Conservation (phyloP, 2,329 filamentous ascomycete species). For the Aaosphaeria pasadenensis region DNA sequence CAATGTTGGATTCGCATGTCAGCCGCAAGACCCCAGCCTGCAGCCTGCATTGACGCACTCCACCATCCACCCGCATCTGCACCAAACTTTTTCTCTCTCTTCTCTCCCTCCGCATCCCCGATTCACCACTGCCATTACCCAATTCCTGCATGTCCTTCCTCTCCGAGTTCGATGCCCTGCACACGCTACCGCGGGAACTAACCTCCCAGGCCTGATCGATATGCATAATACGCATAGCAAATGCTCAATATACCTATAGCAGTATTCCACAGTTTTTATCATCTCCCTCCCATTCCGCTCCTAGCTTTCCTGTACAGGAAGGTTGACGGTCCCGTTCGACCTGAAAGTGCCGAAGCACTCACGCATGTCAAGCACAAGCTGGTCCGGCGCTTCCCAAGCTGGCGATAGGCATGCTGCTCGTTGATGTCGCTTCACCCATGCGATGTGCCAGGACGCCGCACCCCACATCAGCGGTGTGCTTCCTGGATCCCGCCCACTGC, state of each 20-base stretch:
- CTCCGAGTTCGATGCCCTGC: too few species aligned
- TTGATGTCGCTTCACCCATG: constrained; percentile 37
- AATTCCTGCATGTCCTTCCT: too few species aligned
- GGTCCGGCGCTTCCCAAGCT: constrained; percentile 40
- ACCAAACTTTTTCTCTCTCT: too few species aligned
- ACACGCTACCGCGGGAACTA: too few species aligned
- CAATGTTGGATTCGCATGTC: background rate
- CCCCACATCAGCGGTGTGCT: constrained; percentile 37
- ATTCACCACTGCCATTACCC: too few species aligned
- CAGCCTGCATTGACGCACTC: constrained; percentile 3
- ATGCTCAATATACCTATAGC: constrained; percentile 29
- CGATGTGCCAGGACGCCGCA: constrained; percentile 34
- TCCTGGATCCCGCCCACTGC: constrained; percentile 1
- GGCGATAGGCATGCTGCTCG: constrained; percentile 27
- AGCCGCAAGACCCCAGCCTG: constrained; percentile 4
- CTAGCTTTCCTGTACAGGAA: constrained; percentile 19
- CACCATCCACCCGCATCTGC: background rate
- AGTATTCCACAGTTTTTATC: constrained; percentile 27
- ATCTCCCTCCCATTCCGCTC: background rate
- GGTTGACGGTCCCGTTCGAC: constrained; percentile 12
- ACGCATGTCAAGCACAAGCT: constrained; percentile 41
- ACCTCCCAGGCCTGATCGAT: too few species aligned
- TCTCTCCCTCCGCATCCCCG: too few species aligned
- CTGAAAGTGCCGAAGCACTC: constrained; percentile 34
- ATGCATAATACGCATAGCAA: constrained; percentile 17